phyloP scores from a whole-genome alignment of 306 rosid species.

The Benincasa hispida region DNA sequence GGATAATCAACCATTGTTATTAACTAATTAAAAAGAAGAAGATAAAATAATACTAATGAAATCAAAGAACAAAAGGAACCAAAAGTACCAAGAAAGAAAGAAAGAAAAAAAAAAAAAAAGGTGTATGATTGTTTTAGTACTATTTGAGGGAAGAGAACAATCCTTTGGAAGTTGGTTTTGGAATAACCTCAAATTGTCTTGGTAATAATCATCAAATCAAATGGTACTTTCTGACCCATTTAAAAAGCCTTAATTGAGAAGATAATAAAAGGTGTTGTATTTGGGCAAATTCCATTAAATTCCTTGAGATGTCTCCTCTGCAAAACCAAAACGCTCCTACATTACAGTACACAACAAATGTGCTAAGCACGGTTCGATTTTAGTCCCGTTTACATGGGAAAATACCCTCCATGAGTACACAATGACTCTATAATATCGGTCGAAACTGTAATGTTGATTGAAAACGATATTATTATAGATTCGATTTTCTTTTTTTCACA shows the following conservation, averaged over 20 bases:
- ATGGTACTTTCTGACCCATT: conserved; percentile 75
- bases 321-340: too few species aligned
- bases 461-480: too few species aligned
- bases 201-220: conserved; percentile 68
- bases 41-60: too few species aligned
- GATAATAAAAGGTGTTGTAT: conserved; percentile 34
- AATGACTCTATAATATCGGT: too few species aligned
- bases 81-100: not conserved
- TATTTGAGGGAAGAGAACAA: conserved; percentile 55
- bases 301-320: conserved; percentile 30
- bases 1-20: too few species aligned
- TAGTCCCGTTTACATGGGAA: not conserved
- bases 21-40: too few species aligned
- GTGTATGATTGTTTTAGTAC: conserved; percentile 21
- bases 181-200: conserved; percentile 45
- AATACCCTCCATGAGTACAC: not conserved
- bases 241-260: conserved; percentile 51
- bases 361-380: not conserved
- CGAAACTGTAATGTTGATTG: too few species aligned
- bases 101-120: not conserved
- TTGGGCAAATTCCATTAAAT: conserved; percentile 60
- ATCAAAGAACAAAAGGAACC: too few species aligned
- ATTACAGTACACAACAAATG: conserved; percentile 9
- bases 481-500: too few species aligned
- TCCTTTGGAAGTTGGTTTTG: conserved; percentile 63